Evolutionary conservation across 495 filamentous ascomycete genomes (phyloP).

Genomic region (Penicillium taxi): DNA sequence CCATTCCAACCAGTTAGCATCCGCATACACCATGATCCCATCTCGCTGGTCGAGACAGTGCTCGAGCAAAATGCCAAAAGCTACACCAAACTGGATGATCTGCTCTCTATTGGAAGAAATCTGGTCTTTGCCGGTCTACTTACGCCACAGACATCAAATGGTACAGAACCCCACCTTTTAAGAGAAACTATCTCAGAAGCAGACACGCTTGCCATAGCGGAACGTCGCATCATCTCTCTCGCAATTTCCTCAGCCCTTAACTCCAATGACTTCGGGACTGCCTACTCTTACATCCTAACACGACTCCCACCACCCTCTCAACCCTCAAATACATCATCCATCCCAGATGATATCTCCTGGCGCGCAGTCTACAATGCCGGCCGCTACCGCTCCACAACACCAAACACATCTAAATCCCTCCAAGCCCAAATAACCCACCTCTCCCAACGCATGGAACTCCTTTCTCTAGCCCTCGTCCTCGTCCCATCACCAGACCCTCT

Average conservation of each 20-base stretch:
- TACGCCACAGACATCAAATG: conserved; percentile 14
- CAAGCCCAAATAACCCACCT: conserved; percentile 35
- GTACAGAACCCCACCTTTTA: conserved; percentile 6
- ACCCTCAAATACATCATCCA: conserved; percentile 22
- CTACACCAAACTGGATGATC: conserved; percentile 80
- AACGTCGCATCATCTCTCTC: conserved; percentile 73
- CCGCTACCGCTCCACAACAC: conserved; percentile 53
- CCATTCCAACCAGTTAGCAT: conserved; percentile 89
- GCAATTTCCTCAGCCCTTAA: conserved; percentile 79
- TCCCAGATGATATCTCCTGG: conserved; percentile 79
- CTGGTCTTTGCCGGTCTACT: conserved; percentile 65
- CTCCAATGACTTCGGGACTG: conserved; percentile 92
- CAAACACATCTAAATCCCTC: conserved; percentile 21
- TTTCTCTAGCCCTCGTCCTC: conserved; percentile 75
- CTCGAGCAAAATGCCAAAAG: conserved; percentile 79
- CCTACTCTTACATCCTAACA: conserved; percentile 87
- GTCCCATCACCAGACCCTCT: conserved; percentile 65
- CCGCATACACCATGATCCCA: conserved; percentile 75
- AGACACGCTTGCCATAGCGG: conserved; percentile 31
- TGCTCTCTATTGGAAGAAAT: conserved; percentile 68
- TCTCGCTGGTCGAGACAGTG: conserved; percentile 74
- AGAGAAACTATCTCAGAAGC: conserved; percentile 13
- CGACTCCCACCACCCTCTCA: conserved; percentile 39
- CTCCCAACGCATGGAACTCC: conserved; percentile 78
- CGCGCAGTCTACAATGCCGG: conserved; percentile 85